Conservation (phyloP, 176 grass and related monocot genomes). For the Triticum monococcum region DNA sequence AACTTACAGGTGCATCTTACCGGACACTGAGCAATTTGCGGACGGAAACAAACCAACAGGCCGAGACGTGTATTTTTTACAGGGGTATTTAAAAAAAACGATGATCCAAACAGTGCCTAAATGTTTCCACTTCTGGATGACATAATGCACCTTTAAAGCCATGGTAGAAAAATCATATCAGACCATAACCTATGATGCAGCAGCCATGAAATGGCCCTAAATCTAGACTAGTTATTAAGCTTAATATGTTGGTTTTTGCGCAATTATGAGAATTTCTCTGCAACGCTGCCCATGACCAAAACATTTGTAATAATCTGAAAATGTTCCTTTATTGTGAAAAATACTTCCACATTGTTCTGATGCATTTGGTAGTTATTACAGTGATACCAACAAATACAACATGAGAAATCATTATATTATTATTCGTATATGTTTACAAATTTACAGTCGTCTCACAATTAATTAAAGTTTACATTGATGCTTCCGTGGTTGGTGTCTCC, state of each 20-base stretch:
- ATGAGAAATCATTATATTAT: not conserved
- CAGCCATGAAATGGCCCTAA: not conserved
- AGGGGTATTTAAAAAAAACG: no score
- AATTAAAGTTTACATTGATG: not conserved
- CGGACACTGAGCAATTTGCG: no score
- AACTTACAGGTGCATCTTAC: no score
- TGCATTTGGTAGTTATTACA: conserved; percentile 2
- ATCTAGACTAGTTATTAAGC: not conserved
- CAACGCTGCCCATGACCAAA: not conserved
- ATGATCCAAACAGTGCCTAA: not conserved
- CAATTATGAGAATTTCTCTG: not conserved
- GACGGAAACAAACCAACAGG: no score
- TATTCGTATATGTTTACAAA: not conserved
- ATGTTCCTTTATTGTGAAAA: not conserved
- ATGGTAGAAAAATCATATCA: not conserved
- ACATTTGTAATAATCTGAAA: not conserved
- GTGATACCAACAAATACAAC: not conserved
- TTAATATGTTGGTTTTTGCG: not conserved
- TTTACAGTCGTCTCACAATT: not conserved
- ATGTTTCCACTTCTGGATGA: not conserved
- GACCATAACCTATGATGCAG: not conserved
- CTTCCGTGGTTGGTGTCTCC: not conserved
- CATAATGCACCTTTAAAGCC: not conserved
- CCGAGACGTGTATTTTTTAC: no score
- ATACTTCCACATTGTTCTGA: not conserved